phyloP scores from a whole-genome alignment of 495 filamentous ascomycete species.

The Durotheca rogersii region DNA sequence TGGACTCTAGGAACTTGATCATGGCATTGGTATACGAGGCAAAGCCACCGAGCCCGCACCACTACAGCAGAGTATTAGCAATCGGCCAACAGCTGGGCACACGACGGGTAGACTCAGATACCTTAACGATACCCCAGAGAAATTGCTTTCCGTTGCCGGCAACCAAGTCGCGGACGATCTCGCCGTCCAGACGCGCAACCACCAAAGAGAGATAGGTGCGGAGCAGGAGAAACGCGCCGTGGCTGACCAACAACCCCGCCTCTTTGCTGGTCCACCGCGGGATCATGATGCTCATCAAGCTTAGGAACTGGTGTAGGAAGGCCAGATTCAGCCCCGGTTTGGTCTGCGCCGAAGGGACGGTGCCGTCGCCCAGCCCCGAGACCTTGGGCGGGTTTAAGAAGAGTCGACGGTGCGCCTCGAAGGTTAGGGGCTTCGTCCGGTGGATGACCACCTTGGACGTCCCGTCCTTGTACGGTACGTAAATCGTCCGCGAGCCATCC shows the following conservation, averaged over 20 bases:
- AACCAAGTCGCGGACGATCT: slow-evolving; percentile 93
- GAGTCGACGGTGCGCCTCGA: slow-evolving; percentile 90
- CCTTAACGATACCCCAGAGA: slow-evolving; percentile 82
- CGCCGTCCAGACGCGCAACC: slow-evolving; percentile 89
- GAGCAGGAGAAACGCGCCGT: slow-evolving; percentile 83
- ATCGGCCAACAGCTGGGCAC: not conserved
- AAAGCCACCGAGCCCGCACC: slow-evolving; percentile 62
- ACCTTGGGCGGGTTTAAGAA: slow-evolving; percentile 88
- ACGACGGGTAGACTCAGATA: slow-evolving; percentile 22
- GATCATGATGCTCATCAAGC: slow-evolving; percentile 95
- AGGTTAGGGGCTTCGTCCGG: slow-evolving; percentile 90
- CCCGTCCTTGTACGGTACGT: slow-evolving; percentile 83
- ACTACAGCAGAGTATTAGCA: slow-evolving; percentile 35
- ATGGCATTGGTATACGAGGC: slow-evolving; percentile 92
- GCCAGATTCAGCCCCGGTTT: slow-evolving; percentile 96
- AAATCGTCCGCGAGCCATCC: slow-evolving; percentile 91
- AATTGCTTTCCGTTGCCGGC: slow-evolving; percentile 89
- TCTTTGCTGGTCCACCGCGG: slow-evolving; percentile 94
- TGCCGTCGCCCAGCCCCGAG: slow-evolving; percentile 69
- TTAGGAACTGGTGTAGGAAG: slow-evolving; percentile 97
- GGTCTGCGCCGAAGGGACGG: slow-evolving; percentile 82
- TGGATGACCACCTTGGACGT: slow-evolving; percentile 90
- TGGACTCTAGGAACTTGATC: slow-evolving; percentile 98
- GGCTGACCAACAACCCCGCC: slow-evolving; percentile 81
- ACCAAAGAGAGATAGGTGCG: slow-evolving; percentile 93